Conservation (phyloP, 208 protist species). For the Zelonia costaricensis region DNA sequence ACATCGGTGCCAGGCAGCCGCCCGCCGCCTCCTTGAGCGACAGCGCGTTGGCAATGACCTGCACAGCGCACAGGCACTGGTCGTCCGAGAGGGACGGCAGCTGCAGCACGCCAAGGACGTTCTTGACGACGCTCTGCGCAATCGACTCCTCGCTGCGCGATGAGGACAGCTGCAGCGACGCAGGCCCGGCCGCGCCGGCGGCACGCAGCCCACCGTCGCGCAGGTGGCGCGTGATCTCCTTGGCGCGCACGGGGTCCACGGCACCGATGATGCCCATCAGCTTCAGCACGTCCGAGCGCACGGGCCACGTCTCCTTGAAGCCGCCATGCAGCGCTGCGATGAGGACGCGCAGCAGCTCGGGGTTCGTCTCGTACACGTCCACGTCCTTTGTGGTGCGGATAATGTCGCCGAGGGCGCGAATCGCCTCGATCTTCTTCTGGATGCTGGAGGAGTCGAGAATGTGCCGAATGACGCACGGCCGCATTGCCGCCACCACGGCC, state of each 20-base stretch:
- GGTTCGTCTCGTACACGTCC: constrained; percentile 73
- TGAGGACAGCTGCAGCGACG: constrained; percentile 17
- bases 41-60: constrained; percentile 74
- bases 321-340: constrained; percentile 81
- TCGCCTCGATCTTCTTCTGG: constrained; percentile 85
- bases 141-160: constrained; percentile 61
- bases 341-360: constrained; percentile 79
- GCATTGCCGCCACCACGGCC: constrained; percentile 57
- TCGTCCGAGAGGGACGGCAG: constrained; percentile 83
- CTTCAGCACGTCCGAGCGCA: constrained; percentile 87
- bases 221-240: constrained; percentile 67
- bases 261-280: constrained; percentile 92
- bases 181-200: constrained; percentile 14
- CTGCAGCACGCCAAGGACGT: constrained; percentile 78
- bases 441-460: constrained; percentile 84
- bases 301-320: constrained; percentile 88
- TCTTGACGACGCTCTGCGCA: constrained; percentile 71
- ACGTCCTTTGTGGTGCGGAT: constrained; percentile 88
- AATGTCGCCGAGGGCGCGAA: constrained; percentile 83
- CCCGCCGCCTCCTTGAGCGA: constrained; percentile 58
- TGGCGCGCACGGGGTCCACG: constrained; percentile 79
- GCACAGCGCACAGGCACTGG: constrained; percentile 76
- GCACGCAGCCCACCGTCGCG: constrained; percentile 47
- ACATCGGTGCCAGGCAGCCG: constrained; percentile 49
- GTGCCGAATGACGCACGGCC: constrained; percentile 72